These are phyloP conservation scores for Cucumis sativus DNA, from an alignment of 306 rosid species.

Conservation along the genomic window Cucumber_9930_V3 NC_026657.2:40715501-40716000, in stretches of 20 bases:
- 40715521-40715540: conserved; percentile 44
- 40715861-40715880: neutral
- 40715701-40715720: conserved; percentile 17
- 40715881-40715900: neutral
- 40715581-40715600: conserved; percentile 13
- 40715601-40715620: conserved; percentile 35
- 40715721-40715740: conserved; percentile 49
- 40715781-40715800: conserved; percentile 36
- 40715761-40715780: conserved; percentile 22
- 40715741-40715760: conserved; percentile 35
- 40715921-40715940: conserved; percentile 45
- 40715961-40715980: conserved; percentile 50
- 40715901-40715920: conserved; percentile 31
- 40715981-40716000: conserved; percentile 15
- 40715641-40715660: conserved; percentile 65
- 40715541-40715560: conserved; percentile 40
- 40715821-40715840: conserved; percentile 42
- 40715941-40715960: conserved; percentile 56
- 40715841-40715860: neutral
- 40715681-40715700: conserved; percentile 26
- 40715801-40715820: conserved; percentile 37
- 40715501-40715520: conserved; percentile 63
- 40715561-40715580: conserved; percentile 30
- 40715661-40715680: conserved; percentile 43
- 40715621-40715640: conserved; percentile 55